Evolutionary conservation across 1,284 basidiomycete genomes (phyloP), one percentile per base, ranked within the genome.

Genomic region (Abortiporus biennis): DNA sequence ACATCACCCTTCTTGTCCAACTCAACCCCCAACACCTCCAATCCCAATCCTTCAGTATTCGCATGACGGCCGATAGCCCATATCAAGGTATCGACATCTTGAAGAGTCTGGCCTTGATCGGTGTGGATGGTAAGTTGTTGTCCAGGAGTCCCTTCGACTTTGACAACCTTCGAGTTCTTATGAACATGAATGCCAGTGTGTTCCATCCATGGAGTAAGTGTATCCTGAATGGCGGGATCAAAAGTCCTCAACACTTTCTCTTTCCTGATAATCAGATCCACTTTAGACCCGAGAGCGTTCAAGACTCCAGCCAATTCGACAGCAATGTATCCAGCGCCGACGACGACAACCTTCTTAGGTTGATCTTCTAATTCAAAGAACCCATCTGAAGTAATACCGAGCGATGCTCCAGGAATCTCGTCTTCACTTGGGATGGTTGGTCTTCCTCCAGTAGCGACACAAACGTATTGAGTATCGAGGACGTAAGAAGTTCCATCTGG

Each of bases 271-370:
- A 97, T 63, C 49, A 98, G 66, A 60, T 97, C 92, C 16, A 93
- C 95, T 65, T 98, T 92, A 33, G 80, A 76, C 19, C 92, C 92
- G 39, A 93, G 77, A 4, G 86, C 74, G 63, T 94, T 80, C 64
- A 96, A 79, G 45, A 96, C 79, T 20, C 92, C 92, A 3, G 92
- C 89, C 35, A 94, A 78, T 63, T 99, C 95, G 51, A 98, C 90
- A 17, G 92, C 92, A 55, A 99, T 99, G 66, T 99, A 99, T 3
- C 95, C 95, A 15, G 95, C 95, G 38, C 95, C 95, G 30, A 97
- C 84, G 46, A 99, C 87, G 2, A 85, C 93, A 23, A 96, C 93
- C 44, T 92, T 80, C 65, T 87, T 91, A 11, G 95, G 95, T 64
- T 96, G 92, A 47, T 87, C 75, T 54, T 81, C 78, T 36, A 99